A percentile compares a stretch with the other conserved stretches of the same genome.
Evolutionary conservation across 768 basidiomycete species (phyloP).

Genomic region (Tricholomella constricta): DNA sequence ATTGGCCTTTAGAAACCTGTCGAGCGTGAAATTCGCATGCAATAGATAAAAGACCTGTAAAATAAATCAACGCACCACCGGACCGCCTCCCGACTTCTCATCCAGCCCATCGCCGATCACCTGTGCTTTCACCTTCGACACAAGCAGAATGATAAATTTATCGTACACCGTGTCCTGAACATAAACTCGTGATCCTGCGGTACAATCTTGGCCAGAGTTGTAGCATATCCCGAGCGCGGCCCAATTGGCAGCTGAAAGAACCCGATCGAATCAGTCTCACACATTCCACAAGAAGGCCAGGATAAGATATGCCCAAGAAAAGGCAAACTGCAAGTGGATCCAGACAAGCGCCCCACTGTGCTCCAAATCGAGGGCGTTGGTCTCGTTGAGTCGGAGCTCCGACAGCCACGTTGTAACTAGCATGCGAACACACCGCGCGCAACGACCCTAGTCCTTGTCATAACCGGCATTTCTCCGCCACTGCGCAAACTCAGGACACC

Average conservation of each 20-base stretch:
- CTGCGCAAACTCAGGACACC: neutral
- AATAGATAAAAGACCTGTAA: neutral
- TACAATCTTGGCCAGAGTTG: conserved; percentile 93
- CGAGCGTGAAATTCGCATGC: neutral
- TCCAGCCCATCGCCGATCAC: conserved; percentile 84
- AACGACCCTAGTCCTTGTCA: neutral
- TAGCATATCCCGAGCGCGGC: conserved; percentile 83
- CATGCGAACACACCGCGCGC: too few relatives aligned
- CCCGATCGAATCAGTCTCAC: neutral
- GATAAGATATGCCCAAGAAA: neutral
- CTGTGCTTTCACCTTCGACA: conserved; percentile 66
- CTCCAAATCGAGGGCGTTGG: neutral
- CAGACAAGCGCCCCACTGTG: neutral
- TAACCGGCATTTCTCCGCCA: neutral
- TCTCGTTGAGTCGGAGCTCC: too few relatives aligned
- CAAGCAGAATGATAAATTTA: conserved; percentile 70
- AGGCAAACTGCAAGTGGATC: neutral
- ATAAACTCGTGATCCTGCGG: conserved; percentile 87
- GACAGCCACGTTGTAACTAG: too few relatives aligned
- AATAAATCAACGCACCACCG: conserved; percentile 59
- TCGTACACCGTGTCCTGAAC: conserved; percentile 89
- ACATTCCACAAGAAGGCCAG: neutral
- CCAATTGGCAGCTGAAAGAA: conserved; percentile 73
- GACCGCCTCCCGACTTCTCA: conserved; percentile 73
- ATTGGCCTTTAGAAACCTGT: conserved; percentile 82